A percentile compares a stretch with the other conserved stretches of the same genome.
Conservation (phyloP, 768 basidiomycete species). For the Tricholoma terreum region DNA sequence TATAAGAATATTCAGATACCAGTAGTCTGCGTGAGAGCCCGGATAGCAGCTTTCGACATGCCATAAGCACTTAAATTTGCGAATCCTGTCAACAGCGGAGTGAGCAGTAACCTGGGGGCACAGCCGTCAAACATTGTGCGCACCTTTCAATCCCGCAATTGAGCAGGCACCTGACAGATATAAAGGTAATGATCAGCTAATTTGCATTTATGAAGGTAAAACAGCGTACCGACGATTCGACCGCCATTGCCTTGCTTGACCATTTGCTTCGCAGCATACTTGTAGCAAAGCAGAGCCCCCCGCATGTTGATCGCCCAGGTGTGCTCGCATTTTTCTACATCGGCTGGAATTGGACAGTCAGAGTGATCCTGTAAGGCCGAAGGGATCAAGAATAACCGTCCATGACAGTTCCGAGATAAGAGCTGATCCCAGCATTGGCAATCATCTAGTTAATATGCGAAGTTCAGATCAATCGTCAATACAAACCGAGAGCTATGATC, state of each 20-base stretch:
- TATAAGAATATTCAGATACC: constrained; percentile 21
- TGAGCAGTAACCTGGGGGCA: not conserved
- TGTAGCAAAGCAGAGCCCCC: constrained; percentile 40
- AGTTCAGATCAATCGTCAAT: too few species aligned
- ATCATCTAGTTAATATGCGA: constrained; percentile 31
- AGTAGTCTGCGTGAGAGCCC: constrained; percentile 37
- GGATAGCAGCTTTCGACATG: constrained; percentile 40
- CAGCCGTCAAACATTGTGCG: too few species aligned
- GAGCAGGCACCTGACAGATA: constrained; percentile 30
- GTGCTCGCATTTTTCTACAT: constrained; percentile 30
- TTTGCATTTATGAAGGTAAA: not conserved
- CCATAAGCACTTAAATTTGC: constrained; percentile 23
- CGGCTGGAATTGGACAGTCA: constrained; percentile 18
- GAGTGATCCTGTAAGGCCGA: not conserved
- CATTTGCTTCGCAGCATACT: constrained; percentile 43
- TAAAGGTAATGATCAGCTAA: not conserved
- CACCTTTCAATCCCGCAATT: constrained; percentile 27
- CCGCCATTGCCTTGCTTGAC: constrained; percentile 40
- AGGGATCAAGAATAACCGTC: constrained; percentile 14
- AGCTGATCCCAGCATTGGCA: constrained; percentile 30
- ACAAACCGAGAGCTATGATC: not conserved
- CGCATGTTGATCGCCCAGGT: constrained; percentile 36
- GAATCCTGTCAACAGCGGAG: constrained; percentile 9
- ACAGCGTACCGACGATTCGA: constrained; percentile 35
- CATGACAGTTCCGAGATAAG: constrained; percentile 5